phyloP scores from a whole-genome alignment of 31 red algal species.

The Odonthalia washingtoniensis region DNA sequence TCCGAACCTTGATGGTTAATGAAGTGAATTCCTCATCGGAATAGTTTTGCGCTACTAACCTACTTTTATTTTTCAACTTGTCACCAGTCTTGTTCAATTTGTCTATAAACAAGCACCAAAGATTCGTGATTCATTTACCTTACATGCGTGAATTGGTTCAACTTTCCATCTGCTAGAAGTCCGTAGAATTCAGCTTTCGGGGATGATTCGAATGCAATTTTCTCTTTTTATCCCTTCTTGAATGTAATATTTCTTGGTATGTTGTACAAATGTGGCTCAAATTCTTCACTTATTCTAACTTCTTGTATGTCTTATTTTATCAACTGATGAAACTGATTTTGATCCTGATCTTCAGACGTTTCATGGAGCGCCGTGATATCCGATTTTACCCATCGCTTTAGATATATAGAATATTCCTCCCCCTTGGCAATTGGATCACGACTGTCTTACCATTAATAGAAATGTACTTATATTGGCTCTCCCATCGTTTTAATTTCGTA shows the following conservation, averaged over 20 bases:
- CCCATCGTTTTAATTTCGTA: background rate
- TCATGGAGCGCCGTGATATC: background rate
- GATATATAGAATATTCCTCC: too few relatives aligned
- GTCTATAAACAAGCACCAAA: background rate
- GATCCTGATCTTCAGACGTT: background rate
- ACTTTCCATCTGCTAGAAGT: background rate
- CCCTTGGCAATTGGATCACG: too few relatives aligned
- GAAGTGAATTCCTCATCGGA: background rate
- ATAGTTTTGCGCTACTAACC: constrained; percentile 2
- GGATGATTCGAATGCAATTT: background rate
- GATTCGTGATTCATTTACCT: background rate
- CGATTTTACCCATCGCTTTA: too few relatives aligned
- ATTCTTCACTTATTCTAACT: too few relatives aligned
- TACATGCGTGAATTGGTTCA: too few relatives aligned
- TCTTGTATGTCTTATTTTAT: background rate
- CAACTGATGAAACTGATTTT: background rate
- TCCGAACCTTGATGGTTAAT: too few relatives aligned
- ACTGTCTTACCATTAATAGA: background rate
- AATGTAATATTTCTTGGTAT: too few relatives aligned
- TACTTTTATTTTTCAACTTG: too few relatives aligned
- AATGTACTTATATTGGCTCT: background rate
- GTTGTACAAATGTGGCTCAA: too few relatives aligned
- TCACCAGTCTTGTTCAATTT: background rate
- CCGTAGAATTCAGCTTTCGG: background rate
- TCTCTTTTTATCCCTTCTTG: too few relatives aligned